Base-by-base conservation (phyloP, 441 rosid species). In the Erysimum pusillum region DNA sequence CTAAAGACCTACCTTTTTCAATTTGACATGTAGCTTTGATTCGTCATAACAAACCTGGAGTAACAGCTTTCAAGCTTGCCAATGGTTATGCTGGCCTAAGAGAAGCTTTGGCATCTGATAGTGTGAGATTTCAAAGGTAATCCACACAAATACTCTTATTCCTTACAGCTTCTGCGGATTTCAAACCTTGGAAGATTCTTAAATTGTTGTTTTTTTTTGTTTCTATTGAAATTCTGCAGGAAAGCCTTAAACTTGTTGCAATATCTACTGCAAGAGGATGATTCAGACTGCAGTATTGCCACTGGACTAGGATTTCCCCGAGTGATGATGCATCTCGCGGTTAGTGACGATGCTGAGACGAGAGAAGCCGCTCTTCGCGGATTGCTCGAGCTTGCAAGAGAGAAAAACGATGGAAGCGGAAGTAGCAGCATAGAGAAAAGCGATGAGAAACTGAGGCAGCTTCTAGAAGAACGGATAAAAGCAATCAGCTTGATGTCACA, bases 231-330 rank as follows among this genome's bases (percentile, higher is more conserved):
- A 46, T 58, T 38, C 17, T 72, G 8, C 97, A 93, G 99, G 91
- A 96, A 91, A 84, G 99, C 97, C 25, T 81, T 96, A 69, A 88
- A 93, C 85, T 79, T 93, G 91, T 86, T 93, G 77, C 93, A 93
- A 39, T 96, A 91, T 82, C 88, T 93, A 4, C 73, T 90, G 36
- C 90, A 83, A 6, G 94, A 87, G 80, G 87, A 90, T 67, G 69
- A 74, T 34, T 82, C 90, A 15, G 93, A 93, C 80, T 67, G 89
- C 57, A 83, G 72, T 44, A 73, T 87, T 15, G 91, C 86, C 4
- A 75, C 20, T 7, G 90, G 88, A 67, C 83, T 91, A 0, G 94
- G 97, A 69, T 89, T 93, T 63, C 87, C 91, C 0, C 88, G 90
- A 45, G 69, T 87, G 34, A 83, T 91, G 89, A 22, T 93, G 76